Evolutionary conservation across 139 green algal species (phyloP).

Genomic region (Micractinium conductrix): DNA sequence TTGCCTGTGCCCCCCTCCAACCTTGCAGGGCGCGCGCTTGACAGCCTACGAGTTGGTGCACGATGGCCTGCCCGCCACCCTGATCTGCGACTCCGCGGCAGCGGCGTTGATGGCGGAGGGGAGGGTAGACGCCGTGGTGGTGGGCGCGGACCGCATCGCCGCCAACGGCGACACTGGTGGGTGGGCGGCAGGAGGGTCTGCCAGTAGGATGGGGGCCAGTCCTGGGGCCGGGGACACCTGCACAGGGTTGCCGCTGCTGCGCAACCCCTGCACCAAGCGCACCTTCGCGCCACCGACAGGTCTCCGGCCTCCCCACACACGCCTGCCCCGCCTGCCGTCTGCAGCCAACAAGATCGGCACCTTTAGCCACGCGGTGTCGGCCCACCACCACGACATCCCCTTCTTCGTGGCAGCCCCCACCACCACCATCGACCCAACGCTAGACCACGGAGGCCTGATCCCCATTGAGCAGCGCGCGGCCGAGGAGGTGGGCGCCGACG

Average conservation of each 20-base stretch:
- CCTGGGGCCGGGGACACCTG: no score
- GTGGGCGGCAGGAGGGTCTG: no score
- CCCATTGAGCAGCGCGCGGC: slow-evolving; percentile 87
- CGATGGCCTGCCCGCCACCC: slow-evolving; percentile 89
- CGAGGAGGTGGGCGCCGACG: slow-evolving; percentile 71
- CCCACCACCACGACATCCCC: slow-evolving; percentile 75
- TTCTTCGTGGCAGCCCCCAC: slow-evolving; percentile 96
- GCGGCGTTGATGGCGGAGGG: slow-evolving; percentile 77
- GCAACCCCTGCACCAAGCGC: no score
- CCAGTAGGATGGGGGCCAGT: no score
- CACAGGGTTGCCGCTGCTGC: no score
- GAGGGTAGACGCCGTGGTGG: slow-evolving; percentile 85
- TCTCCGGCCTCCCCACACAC: no score
- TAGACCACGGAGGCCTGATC: slow-evolving; percentile 78
- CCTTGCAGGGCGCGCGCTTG: slow-evolving; percentile 76
- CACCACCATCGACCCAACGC: slow-evolving; percentile 86
- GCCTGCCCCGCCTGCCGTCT: neutral
- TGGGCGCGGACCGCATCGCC: slow-evolving; percentile 92
- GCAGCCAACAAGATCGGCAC: slow-evolving; percentile 96
- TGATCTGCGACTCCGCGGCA: slow-evolving; percentile 92
- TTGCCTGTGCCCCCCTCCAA: no score
- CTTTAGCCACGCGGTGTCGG: slow-evolving; percentile 75
- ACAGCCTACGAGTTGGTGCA: slow-evolving; percentile 96
- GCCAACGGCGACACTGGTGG: slow-evolving; percentile 86
- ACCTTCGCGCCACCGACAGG: no score